Conservation (phyloP, 805 yeast species). For the Metschnikowia rubicola region DNA sequence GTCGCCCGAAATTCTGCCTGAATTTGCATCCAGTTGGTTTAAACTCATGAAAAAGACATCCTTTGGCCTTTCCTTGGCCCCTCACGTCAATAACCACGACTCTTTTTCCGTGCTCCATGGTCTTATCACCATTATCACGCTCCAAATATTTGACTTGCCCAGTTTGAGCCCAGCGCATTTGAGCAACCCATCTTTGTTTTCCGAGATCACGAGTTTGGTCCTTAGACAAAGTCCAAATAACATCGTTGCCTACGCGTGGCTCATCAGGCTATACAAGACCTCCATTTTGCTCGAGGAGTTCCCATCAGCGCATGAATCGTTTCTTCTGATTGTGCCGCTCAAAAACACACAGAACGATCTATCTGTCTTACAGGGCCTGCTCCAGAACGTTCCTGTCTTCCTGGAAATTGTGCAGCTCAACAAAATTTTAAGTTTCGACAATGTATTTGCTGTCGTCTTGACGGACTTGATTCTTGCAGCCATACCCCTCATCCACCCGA, state of each 20-base stretch:
- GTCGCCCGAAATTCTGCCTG: constrained; percentile 28
- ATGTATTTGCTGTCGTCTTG: constrained; percentile 47
- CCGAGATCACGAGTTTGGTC: constrained; percentile 39
- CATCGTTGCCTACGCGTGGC: constrained; percentile 62
- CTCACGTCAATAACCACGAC: constrained; percentile 25
- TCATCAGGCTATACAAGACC: constrained; percentile 55
- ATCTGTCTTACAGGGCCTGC: constrained; percentile 1
- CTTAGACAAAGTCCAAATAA: constrained; percentile 36
- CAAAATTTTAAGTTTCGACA: constrained; percentile 45
- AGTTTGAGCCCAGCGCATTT: constrained; percentile 30
- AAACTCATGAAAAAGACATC: constrained; percentile 38
- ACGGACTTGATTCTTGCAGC: constrained; percentile 43
- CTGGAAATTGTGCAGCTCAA: constrained; percentile 40
- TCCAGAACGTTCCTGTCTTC: constrained; percentile 37
- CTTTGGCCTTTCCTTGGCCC: constrained; percentile 25
- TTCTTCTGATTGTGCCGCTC: constrained; percentile 20
- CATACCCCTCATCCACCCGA: constrained; percentile 47
- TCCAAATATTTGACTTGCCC: constrained; percentile 55
- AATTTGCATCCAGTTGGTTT: constrained; percentile 51
- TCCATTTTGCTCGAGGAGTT: constrained; percentile 41
- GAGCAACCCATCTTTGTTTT: constrained; percentile 34
- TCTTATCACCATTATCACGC: constrained; percentile 45
- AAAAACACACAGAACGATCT: constrained; percentile 2
- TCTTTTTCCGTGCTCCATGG: constrained; percentile 38
- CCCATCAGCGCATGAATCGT: constrained; percentile 18